These are phyloP conservation scores for Eragrostis curvula DNA, from an alignment of 176 grass and related monocot species.

Conservation along the genomic window DNA sequence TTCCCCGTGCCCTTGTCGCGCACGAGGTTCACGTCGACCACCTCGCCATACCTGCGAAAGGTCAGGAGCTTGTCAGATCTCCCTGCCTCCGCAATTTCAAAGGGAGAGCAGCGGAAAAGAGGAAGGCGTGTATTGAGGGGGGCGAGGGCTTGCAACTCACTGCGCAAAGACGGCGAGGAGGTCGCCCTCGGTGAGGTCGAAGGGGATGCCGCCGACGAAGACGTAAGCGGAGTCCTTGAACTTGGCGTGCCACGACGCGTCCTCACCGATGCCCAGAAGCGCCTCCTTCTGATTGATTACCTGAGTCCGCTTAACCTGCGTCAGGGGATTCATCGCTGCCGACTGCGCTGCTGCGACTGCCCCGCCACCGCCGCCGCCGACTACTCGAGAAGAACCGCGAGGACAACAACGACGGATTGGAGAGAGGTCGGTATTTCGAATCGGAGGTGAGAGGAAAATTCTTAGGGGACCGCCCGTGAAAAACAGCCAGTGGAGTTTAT, in stretches of 20 bases:
- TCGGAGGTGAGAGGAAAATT: neutral
- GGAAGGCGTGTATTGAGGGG: neutral
- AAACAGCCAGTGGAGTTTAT: neutral
- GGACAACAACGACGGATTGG: neutral
- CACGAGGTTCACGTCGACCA: slow-evolving; percentile 95
- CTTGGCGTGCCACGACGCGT: slow-evolving; percentile 87
- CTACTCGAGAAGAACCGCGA: slow-evolving; percentile 13
- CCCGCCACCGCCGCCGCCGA: neutral
- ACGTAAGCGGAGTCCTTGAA: slow-evolving; percentile 95
- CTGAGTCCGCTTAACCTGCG: slow-evolving; percentile 87
- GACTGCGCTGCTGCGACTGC: neutral
- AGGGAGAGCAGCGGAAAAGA: neutral
- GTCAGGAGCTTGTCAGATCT: slow-evolving; percentile 12
- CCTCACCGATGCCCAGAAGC: slow-evolving; percentile 73
- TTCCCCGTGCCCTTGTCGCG: slow-evolving; percentile 90
- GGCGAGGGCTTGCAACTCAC: slow-evolving; percentile 28
- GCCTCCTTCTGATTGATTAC: slow-evolving; percentile 89
- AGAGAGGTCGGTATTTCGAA: neutral
- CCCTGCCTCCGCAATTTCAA: neutral
- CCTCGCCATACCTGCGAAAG: slow-evolving; percentile 77
- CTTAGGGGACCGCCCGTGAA: neutral
- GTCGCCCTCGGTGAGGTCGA: slow-evolving; percentile 91
- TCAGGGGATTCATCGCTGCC: slow-evolving; percentile 81
- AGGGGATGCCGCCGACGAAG: slow-evolving; percentile 88
- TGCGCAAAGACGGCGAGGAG: slow-evolving; percentile 85